These are phyloP conservation scores for Pseudocercospora macadamiae DNA, from an alignment of 2,329 filamentous ascomycete species.

Conservation along the genomic window DNA sequence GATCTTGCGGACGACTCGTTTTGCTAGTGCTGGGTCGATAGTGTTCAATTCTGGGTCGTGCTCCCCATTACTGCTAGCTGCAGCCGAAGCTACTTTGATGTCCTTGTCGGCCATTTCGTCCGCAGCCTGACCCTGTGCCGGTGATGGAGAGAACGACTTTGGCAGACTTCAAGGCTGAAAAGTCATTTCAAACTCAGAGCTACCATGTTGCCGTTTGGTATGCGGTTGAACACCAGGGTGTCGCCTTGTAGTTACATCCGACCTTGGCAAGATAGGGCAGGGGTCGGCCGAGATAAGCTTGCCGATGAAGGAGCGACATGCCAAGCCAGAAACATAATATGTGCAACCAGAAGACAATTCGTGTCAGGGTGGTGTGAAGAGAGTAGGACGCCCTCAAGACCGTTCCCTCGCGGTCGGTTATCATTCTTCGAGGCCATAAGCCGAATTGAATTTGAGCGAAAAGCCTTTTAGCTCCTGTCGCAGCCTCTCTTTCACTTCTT, in stretches of 20 bases:
- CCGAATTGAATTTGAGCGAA: not conserved
- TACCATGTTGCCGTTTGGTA: not conserved
- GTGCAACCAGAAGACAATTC: not conserved
- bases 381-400: no score
- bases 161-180: not conserved
- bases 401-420: no score
- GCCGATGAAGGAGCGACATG: not conserved
- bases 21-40: conserved; percentile 6
- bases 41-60: not conserved
- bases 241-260: not conserved
- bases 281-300: conserved; percentile 3
- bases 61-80: not conserved
- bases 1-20: conserved; percentile 23
- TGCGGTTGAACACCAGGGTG: not conserved
- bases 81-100: not conserved
- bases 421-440: no score
- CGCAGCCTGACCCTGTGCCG: no score
- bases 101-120: conserved; percentile 1
- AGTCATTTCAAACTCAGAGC: not conserved
- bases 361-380: no score
- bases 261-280: not conserved
- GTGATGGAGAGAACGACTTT: not conserved
- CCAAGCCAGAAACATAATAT: not conserved
- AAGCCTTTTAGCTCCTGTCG: conserved; percentile 15
- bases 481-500: conserved; percentile 39